Evolutionary conservation across 202 grass and related monocot species (phyloP).

Genomic region (Alloteropsis angusta): DNA sequence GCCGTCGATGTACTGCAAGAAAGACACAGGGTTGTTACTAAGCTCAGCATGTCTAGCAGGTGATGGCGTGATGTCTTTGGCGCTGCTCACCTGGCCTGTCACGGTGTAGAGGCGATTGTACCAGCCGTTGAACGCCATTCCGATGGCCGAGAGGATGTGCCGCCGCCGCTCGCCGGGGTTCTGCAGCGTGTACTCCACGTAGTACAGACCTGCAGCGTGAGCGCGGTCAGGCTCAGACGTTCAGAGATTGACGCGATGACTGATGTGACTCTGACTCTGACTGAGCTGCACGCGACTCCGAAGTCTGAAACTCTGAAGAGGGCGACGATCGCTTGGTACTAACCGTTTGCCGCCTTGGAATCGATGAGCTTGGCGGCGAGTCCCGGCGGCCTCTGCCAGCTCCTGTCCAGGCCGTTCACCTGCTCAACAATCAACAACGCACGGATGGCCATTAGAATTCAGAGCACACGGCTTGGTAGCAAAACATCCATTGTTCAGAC

Average conservation of each 20-base stretch:
- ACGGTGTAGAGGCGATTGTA: slow-evolving; percentile 91
- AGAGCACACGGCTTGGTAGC: not conserved
- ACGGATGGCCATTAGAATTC: not conserved
- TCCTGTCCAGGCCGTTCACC: slow-evolving; percentile 84
- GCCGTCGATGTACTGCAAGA: slow-evolving; percentile 60
- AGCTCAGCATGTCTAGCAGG: not conserved
- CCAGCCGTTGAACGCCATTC: slow-evolving; percentile 87
- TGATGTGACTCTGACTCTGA: no score
- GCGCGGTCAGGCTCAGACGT: not conserved
- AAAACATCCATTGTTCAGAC: not conserved
- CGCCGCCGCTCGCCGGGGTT: slow-evolving; percentile 68
- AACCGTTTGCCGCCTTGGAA: slow-evolving; percentile 59
- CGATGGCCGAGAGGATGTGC: slow-evolving; percentile 73
- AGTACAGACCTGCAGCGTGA: slow-evolving; percentile 59
- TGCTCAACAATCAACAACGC: not conserved
- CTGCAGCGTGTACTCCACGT: slow-evolving; percentile 88
- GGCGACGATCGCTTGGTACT: not conserved
- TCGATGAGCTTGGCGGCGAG: slow-evolving; percentile 69
- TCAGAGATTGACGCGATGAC: not conserved
- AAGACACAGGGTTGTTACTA: not conserved
- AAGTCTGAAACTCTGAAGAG: not conserved
- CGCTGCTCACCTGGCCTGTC: slow-evolving; percentile 58
- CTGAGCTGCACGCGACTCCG: not conserved
- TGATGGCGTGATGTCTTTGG: not conserved
- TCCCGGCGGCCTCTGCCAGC: slow-evolving; percentile 74